Evolutionary conservation across 768 basidiomycete genomes (phyloP).

Genomic region (Arthromyces matolae): DNA sequence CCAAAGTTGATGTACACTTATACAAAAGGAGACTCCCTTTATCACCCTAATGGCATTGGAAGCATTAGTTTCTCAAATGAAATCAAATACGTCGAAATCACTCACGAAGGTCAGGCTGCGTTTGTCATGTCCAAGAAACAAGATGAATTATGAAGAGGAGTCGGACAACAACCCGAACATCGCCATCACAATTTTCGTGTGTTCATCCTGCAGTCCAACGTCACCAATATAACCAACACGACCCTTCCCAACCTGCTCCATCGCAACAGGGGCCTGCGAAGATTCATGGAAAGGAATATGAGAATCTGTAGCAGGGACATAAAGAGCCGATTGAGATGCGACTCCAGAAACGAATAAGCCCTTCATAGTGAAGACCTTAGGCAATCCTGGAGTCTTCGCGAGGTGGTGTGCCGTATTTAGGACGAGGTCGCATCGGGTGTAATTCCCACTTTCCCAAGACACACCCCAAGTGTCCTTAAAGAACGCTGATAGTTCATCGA

Average conservation of each 20-base stretch:
- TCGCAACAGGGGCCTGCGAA: conserved; percentile 26
- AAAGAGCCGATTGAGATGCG: conserved; percentile 21
- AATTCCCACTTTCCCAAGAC: conserved; percentile 17
- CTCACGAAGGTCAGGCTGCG: no score
- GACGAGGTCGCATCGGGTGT: conserved; percentile 11
- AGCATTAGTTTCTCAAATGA: neutral
- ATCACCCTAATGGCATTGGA: neutral
- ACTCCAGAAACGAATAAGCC: conserved; percentile 23
- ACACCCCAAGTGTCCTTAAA: conserved; percentile 20
- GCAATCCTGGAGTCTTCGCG: conserved; percentile 15
- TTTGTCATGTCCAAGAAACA: neutral
- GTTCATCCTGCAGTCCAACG: conserved; percentile 25
- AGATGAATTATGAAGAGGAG: neutral
- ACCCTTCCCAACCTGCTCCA: conserved; percentile 23
- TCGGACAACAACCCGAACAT: conserved; percentile 25
- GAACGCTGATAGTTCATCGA: conserved; percentile 16
- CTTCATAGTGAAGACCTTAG: conserved; percentile 25
- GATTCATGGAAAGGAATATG: neutral
- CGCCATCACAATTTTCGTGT: conserved; percentile 27
- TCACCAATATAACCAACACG: conserved; percentile 34
- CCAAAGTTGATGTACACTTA: neutral
- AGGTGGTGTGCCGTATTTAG: conserved; percentile 16
- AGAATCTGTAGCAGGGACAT: conserved; percentile 18
- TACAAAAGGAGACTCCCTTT: neutral
- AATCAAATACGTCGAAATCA: no score